These are phyloP conservation scores for Phanerodontia chrysosporium DNA, from an alignment of 768 basidiomycete species.

Conservation along the genomic window DNA sequence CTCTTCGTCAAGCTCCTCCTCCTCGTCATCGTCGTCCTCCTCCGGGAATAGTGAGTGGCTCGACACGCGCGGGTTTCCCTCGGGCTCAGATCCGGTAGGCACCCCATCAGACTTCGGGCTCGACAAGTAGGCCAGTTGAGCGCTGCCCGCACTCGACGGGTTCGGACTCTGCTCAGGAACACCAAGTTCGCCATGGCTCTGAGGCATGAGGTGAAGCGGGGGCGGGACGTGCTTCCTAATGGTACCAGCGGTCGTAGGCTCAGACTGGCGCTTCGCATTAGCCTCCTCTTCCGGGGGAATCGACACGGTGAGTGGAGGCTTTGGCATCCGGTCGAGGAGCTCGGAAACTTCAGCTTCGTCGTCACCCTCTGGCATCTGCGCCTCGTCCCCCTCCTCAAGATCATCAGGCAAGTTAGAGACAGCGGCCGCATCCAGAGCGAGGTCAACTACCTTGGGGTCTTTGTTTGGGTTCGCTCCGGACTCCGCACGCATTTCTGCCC, in stretches of 20 bases:
- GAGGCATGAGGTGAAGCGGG: conserved; percentile 39
- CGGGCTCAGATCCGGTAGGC: conserved; percentile 11
- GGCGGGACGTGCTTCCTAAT: conserved; percentile 47
- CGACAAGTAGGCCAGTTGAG: conserved; percentile 43
- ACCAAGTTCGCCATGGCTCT: conserved; percentile 24
- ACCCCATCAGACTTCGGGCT: conserved; percentile 19
- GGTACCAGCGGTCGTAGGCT: conserved; percentile 27
- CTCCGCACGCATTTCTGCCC: conserved; percentile 47
- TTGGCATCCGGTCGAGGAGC: conserved; percentile 21
- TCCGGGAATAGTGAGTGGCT: conserved; percentile 3
- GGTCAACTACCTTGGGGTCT: conserved; percentile 47
- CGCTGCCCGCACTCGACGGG: conserved; percentile 32
- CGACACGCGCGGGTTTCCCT: background rate
- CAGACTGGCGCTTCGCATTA: conserved; percentile 29
- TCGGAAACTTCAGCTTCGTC: conserved; percentile 36
- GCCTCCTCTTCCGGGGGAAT: conserved; percentile 32
- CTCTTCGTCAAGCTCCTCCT: conserved; percentile 15
- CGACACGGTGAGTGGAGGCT: conserved; percentile 30
- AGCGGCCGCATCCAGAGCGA: conserved; percentile 46
- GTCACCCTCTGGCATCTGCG: conserved; percentile 34
- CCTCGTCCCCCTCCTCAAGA: conserved; percentile 23
- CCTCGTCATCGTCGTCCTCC: conserved; percentile 13
- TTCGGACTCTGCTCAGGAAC: conserved; percentile 36
- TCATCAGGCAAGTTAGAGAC: conserved; percentile 27
- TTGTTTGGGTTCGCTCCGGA: conserved; percentile 19